Evolutionary conservation across 352 stramenopile genomes (phyloP).

Genomic region (Phytophthora meadii): DNA sequence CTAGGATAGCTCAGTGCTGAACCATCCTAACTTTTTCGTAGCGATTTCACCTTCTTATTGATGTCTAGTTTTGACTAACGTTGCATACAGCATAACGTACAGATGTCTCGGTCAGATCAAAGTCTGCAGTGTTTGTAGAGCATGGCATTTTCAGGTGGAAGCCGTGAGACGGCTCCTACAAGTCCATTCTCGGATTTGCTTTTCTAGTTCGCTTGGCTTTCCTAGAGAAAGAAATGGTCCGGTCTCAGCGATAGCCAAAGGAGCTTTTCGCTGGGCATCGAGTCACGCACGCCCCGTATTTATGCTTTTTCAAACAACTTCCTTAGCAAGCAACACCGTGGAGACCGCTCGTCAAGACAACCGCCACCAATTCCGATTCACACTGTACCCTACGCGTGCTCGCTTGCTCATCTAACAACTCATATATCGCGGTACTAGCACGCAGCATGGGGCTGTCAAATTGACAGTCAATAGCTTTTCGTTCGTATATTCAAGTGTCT

Average conservation of each 20-base stretch:
- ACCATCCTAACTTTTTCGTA: no score
- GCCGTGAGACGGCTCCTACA: conserved; percentile 17
- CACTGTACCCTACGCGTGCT: background rate
- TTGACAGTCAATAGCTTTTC: background rate
- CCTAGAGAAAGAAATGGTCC: background rate
- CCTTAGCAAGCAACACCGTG: conserved; percentile 22
- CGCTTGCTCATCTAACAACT: conserved; percentile 17
- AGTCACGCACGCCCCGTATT: conserved; percentile 19
- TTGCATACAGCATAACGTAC: background rate
- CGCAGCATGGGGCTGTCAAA: background rate
- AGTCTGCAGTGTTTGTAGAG: background rate
- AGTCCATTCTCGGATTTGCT: conserved; percentile 4
- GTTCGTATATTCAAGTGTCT: no score
- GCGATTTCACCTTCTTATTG: no score
- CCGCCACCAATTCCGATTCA: conserved; percentile 6
- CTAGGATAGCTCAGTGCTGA: background rate
- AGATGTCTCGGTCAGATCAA: background rate
- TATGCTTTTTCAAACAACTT: conserved; percentile 18
- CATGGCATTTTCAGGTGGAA: background rate
- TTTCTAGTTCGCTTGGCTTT: background rate
- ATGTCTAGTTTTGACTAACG: background rate
- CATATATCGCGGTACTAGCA: background rate
- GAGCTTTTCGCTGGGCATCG: conserved; percentile 2
- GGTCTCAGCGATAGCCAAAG: background rate
- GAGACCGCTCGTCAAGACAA: conserved; percentile 1